Conservation (phyloP, 192 early-diverging fungal genomes). For the Backusella sp. region DNA sequence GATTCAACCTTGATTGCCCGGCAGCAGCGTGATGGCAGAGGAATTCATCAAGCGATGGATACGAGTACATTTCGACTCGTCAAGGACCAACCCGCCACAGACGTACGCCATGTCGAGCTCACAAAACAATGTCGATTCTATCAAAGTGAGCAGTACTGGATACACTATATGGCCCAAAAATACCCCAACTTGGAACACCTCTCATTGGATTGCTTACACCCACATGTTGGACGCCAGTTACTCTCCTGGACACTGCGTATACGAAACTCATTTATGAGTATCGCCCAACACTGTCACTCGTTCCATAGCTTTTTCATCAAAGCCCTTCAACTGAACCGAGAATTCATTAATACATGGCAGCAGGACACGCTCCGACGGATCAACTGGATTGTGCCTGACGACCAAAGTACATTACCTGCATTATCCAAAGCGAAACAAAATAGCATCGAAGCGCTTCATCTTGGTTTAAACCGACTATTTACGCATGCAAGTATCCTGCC, state of each 20-base stretch:
- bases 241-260: not conserved
- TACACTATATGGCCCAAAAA: not conserved
- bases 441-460: not conserved
- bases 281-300: not conserved
- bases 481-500: not conserved
- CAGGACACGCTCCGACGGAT: not conserved
- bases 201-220: not conserved
- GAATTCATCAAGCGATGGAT: not conserved
- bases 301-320: not conserved
- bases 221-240: not conserved
- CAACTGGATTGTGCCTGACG: not conserved
- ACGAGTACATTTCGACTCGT: not conserved
- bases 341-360: not conserved
- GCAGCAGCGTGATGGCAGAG: not conserved
- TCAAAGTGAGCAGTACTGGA: not conserved
- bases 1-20: not conserved
- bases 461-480: not conserved
- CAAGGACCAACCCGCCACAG: not conserved
- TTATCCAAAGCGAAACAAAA: not conserved
- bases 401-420: not conserved
- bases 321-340: not conserved
- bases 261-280: not conserved
- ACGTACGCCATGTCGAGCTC: not conserved
- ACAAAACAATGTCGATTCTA: not conserved
- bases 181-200: not conserved